phyloP scores from a whole-genome alignment of 2,329 filamentous ascomycete species.

The Fusarium drepaniforme region DNA sequence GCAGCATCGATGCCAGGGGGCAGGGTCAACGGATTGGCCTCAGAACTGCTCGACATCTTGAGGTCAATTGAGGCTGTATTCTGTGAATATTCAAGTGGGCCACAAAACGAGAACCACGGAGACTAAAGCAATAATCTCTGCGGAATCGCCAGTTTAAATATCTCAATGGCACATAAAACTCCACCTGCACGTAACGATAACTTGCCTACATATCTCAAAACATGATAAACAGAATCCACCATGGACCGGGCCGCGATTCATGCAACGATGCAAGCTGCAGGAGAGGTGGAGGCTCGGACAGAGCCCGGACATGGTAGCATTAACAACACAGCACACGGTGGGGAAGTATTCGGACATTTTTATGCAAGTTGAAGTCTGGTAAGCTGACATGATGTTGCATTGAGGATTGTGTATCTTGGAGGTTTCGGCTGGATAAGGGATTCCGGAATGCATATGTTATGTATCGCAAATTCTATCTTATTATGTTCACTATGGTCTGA shows the following conservation, averaged over 20 bases:
- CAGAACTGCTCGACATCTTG: background rate
- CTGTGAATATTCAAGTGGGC: background rate
- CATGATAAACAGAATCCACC: background rate
- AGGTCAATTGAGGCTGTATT: background rate
- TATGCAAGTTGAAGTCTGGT: background rate
- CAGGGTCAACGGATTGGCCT: slow-evolving; percentile 9
- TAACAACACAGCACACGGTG: background rate
- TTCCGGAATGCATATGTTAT: background rate
- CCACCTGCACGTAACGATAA: background rate
- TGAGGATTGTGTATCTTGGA: background rate
- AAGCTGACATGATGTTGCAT: background rate
- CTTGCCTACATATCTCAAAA: background rate
- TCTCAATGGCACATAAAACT: background rate
- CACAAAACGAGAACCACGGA: too few species aligned
- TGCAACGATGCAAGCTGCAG: background rate
- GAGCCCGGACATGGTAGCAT: background rate
- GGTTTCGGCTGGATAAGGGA: background rate
- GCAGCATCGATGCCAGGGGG: slow-evolving; percentile 11
- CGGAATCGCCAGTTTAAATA: background rate
- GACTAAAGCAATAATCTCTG: too few species aligned
- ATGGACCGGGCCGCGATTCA: background rate
- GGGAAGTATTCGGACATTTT: background rate
- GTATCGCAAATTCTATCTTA: background rate
- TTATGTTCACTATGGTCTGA: background rate
- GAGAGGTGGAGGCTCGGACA: background rate